A percentile compares a stretch with the other conserved stretches of the same genome.
These are phyloP conservation scores for Dittrichia graveolens DNA, from an alignment of 129 eudicot genomes.

Conservation along the genomic window DNA sequence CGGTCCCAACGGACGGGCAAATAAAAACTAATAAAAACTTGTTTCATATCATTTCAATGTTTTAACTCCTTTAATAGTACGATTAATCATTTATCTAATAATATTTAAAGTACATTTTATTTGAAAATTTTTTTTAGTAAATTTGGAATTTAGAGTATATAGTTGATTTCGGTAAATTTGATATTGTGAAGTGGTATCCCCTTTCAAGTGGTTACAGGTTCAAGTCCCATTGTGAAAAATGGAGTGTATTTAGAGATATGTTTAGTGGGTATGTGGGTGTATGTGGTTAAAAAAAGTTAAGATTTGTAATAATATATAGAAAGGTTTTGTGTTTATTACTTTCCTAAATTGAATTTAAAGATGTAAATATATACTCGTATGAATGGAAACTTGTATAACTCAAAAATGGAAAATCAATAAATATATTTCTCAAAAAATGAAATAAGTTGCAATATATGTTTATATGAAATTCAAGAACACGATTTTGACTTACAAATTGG, in stretches of 20 bases:
- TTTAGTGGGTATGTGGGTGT: too few species aligned
- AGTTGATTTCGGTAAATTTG: too few species aligned
- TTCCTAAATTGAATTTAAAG: neutral
- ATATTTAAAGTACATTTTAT: neutral
- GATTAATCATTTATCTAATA: too few species aligned
- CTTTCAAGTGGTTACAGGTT: too few species aligned
- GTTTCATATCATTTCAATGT: too few species aligned
- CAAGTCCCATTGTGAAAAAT: too few species aligned
- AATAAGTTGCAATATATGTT: neutral
- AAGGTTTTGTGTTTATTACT: neutral
- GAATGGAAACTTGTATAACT: neutral
- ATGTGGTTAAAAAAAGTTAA: too few species aligned
- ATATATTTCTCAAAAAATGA: neutral
- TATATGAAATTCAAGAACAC: neutral
- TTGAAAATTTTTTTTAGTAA: neutral
- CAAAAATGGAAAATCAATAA: neutral
- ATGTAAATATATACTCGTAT: neutral
- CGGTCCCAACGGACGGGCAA: too few species aligned
- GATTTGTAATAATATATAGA: neutral
- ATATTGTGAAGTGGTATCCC: too few species aligned
- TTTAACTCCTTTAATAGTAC: too few species aligned
- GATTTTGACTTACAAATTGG: slow-evolving; percentile 46
- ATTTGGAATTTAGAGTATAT: neutral
- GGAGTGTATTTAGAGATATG: too few species aligned
- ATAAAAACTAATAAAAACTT: too few species aligned